Evolutionary conservation across 306 rosid species (phyloP), one percentile per base, ranked within the genome.

Genomic region (Gleditsia sinensis): DNA sequence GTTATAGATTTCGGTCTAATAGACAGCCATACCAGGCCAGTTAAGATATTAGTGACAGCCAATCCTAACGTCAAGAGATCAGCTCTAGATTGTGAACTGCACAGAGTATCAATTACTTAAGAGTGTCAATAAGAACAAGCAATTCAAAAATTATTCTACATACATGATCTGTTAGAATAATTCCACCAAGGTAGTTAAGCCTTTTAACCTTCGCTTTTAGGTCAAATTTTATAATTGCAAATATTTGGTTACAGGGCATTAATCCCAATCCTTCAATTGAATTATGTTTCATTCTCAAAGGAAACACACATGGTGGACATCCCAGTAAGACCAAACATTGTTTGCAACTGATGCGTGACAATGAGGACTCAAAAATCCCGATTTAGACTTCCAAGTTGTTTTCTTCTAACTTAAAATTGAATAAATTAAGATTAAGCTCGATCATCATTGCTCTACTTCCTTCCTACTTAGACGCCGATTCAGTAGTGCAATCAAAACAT

Each of bases 1-100:
- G 81, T 30, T 58, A 88, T 83, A 57, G 96, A 58, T 82, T 90
- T 92, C 4, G 95, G 96, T 71, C 78, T 86, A 64, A 94, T 82
- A 43, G 97, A 91, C 78, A 92, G 87, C 97, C 96, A 94, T 1
- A 94, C 95, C 6, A 94, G 75, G 58, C 99, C 99, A 50, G 93
- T 70, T 70, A 92, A 88, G 62, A 92, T 86, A 82, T 90, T 88
- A 48, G 98, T 90, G 54, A 92, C 99, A 49, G 96, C 96, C 82
- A 94, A 85, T 49, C 93, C 97, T 74, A 92, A 83, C 3, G 99
- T 92, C 82, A 90, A 90, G 5, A 94, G 86, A 74, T 94, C 99
- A 70, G 98, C 96, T 82, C 98, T 88, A 4, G 99, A 92, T 83
- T 95, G 98, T 9, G 96, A 87, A 71, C 93, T 92, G 83, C 79